Percentiles rank a stretch among this genome's conserved stretches.
Evolutionary conservation across 768 basidiomycete genomes (phyloP).

Genomic region (Mycena polygramma): DNA sequence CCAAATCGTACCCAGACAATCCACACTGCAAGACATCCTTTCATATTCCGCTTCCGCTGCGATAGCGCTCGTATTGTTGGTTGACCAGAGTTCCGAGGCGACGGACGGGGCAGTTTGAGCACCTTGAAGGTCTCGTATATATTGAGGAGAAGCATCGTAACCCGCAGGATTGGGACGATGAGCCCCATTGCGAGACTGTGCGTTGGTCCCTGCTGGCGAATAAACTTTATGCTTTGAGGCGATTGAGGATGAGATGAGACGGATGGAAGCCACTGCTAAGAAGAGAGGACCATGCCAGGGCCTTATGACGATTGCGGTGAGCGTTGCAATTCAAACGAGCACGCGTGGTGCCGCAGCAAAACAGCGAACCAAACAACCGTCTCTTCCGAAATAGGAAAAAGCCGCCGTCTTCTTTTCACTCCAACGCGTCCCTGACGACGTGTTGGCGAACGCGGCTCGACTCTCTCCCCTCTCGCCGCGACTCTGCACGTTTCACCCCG

Average conservation of each 20-base stretch:
- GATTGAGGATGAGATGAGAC: not conserved
- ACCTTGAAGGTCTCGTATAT: slow-evolving; percentile 90
- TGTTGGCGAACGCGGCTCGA: too few relatives aligned
- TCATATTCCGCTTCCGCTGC: slow-evolving; percentile 87
- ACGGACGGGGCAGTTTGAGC: slow-evolving; percentile 74
- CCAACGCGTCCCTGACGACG: too few relatives aligned
- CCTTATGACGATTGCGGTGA: not conserved
- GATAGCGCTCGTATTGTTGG: slow-evolving; percentile 77
- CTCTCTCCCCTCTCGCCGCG: too few relatives aligned
- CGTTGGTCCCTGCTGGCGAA: too few relatives aligned
- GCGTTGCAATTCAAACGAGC: slow-evolving; percentile 4
- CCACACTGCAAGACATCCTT: slow-evolving; percentile 88
- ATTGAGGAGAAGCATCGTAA: slow-evolving; percentile 81
- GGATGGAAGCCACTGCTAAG: slow-evolving; percentile 1
- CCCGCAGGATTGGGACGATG: slow-evolving; percentile 75
- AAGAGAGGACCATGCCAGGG: slow-evolving; percentile 14
- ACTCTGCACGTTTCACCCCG: too few relatives aligned
- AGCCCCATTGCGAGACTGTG: slow-evolving; percentile 65
- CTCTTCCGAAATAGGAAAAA: not conserved
- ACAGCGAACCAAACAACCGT: slow-evolving; percentile 10
- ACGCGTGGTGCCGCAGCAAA: not conserved
- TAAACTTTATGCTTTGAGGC: not conserved
- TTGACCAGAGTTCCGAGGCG: slow-evolving; percentile 65
- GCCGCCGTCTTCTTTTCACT: too few relatives aligned
- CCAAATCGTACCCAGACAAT: slow-evolving; percentile 77